phyloP scores from a whole-genome alignment of 1,284 basidiomycete species.

The Melanopsichium pennsylvanicum region DNA sequence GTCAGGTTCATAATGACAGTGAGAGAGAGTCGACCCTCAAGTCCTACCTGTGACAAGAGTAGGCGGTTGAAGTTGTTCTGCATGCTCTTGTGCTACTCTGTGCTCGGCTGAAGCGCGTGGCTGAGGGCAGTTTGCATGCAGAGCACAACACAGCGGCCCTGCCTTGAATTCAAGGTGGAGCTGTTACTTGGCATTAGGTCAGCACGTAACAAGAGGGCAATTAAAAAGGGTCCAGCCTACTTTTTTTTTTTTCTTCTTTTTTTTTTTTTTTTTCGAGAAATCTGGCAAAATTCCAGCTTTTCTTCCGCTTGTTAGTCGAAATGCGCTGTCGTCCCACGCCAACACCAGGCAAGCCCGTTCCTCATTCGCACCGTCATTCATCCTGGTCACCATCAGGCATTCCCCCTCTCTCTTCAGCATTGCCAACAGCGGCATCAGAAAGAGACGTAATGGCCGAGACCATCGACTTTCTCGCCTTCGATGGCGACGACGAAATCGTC shows the following conservation, averaged over 20 bases:
- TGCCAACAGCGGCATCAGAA: not conserved
- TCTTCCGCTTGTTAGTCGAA: not conserved
- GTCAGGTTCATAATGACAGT: no score
- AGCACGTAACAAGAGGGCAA: constrained; percentile 16
- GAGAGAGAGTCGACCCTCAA: no score
- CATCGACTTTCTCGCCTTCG: constrained; percentile 57
- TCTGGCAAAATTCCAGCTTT: constrained; percentile 2
- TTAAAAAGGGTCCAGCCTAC: constrained; percentile 16
- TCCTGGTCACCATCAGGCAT: not conserved
- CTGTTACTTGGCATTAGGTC: not conserved
- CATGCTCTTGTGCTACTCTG: no score
- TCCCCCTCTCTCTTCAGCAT: not conserved
- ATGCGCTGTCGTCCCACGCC: not conserved
- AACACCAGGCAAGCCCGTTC: no score
- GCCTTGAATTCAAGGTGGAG: constrained; percentile 8
- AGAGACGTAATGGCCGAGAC: constrained; percentile 20
- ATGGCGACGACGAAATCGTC: constrained; percentile 41
- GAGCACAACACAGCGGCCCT: constrained; percentile 10
- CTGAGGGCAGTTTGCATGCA: no score
- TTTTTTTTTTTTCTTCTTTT: constrained; percentile 4
- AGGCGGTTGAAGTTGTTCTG: no score
- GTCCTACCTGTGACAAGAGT: no score
- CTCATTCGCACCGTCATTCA: no score
- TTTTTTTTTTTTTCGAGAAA: constrained; percentile 4
- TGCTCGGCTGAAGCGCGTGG: no score